Evolutionary conservation across 108 stramenopile species (phyloP), one percentile per base, ranked within the genome.

Genomic region (Discostella pseudostelligera): DNA sequence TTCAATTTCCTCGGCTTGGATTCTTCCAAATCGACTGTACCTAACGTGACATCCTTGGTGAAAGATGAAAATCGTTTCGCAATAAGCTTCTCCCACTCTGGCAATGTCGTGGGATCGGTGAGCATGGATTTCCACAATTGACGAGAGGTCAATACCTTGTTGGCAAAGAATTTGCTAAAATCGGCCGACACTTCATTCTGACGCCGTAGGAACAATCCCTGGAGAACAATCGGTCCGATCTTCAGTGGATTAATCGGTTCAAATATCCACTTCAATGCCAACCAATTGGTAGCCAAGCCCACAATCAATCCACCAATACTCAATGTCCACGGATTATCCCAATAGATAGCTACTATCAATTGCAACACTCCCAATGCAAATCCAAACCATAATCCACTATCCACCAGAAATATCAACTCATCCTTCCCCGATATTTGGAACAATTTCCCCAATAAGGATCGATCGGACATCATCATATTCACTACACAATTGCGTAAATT

Each of bases 251-350:
- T 81, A 32, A 84, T 83, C 28, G 86, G 86, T 69, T 85, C 83
- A 50, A 87, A 85, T 19, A 87, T 87, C 67, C 82, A 83, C 65
- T 86, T 86, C 8, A 86, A 65, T 10, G 85, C 85, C 39, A 87
- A 45, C 83, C 84, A 84, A 56, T 86, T 86, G 46, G 84, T 87
- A 2, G 83, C 70, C 70, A 84, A 63, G 10, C 86, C 86, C 14
- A 87, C 86, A 21, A 87, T 69, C 12, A 77, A 74, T 12, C 86
- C 86, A 32, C 86, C 86, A 4, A 84, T 74, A 21, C 83, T 79
- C 19, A 86, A 57, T 6, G 75, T 77, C 86, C 86, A 87, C 0
- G 86, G 84, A 65, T 84, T 84, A 28, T 86, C 81, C 70, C 80
- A 85, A 55, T 86, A 82, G 10, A 87, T 67, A 37, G 81, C 75